Evolutionary conservation across 2,329 filamentous ascomycete species (phyloP).

Genomic region (Tolypocladium ovalisporum): DNA sequence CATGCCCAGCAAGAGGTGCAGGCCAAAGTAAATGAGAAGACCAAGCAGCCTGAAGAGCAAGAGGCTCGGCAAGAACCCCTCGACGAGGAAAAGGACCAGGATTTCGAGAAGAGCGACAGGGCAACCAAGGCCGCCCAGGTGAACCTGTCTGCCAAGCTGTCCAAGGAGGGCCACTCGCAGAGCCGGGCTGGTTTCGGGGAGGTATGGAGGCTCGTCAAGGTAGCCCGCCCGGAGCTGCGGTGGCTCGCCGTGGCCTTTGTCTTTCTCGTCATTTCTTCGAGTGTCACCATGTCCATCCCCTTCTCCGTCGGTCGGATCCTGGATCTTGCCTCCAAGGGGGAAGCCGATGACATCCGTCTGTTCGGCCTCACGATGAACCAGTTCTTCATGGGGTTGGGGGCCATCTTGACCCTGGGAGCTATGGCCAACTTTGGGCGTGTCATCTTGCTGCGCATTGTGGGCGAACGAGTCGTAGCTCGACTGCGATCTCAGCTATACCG

Average conservation of each 20-base stretch:
- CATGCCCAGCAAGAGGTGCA: constrained; percentile 11
- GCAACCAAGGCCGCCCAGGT: constrained; percentile 79
- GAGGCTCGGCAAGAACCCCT: constrained; percentile 17
- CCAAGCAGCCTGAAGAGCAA: constrained; percentile 23
- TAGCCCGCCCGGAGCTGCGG: constrained; percentile 74
- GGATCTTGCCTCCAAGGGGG: constrained; percentile 73
- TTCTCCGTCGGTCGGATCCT: constrained; percentile 95
- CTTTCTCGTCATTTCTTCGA: constrained; percentile 79
- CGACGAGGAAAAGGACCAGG: constrained; percentile 22
- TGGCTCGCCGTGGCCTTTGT: constrained; percentile 71
- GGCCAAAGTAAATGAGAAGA: constrained; percentile 18
- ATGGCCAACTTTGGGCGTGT: constrained; percentile 90
- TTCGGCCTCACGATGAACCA: constrained; percentile 79
- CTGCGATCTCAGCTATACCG: constrained; percentile 84
- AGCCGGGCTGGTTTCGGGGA: constrained; percentile 57
- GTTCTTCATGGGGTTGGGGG: constrained; percentile 75
- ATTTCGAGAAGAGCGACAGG: constrained; percentile 63
- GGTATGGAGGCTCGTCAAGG: constrained; percentile 77
- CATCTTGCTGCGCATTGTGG: constrained; percentile 84
- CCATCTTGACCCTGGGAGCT: constrained; percentile 72
- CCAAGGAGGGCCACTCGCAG: constrained; percentile 61
- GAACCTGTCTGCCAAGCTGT: constrained; percentile 78
- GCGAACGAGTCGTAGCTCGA: constrained; percentile 85
- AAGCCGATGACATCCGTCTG: constrained; percentile 54
- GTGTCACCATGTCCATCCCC: constrained; percentile 90